Base-by-base conservation (phyloP, 108 stramenopile species). In the Cyclotella choctawhatcheeana region DNA sequence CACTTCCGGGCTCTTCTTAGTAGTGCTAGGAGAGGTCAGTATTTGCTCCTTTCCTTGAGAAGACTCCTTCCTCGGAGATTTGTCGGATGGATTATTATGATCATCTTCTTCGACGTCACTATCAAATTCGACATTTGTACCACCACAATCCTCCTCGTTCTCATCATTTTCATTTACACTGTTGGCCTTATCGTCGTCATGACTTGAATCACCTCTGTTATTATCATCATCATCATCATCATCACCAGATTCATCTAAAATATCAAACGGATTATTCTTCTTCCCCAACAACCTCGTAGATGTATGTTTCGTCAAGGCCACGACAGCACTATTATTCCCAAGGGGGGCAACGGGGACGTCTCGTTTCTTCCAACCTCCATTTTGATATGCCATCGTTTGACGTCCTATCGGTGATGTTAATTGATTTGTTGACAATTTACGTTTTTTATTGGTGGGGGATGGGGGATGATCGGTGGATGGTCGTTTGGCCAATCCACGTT, bases 251-350 rank as follows among this genome's bases (percentile, higher is more conserved):
- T 53, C 21, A 21, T 20, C 50, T 32, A 48, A 20, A 34, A 48
- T 14, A 27, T 37, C 51, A 53, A 67, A 67, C 22, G 51, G 51
- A 53, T 67, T 53, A 18, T 12, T 35, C 21, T 35, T 21, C 18
- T 16, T 31, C 13, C 10, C 8, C 17, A 67, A 22, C 35, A 67
- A n/a, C 27, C 65, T 16, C 16, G 65, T 44, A 12, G 32, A 24
- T 21, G 4, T 67, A 14, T 67, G 65, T 34, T 67, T 67, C 13
- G 40, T 33, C n/a, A 67, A 13, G 4, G 50, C n/a, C 51, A 67
- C 53, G 5, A 43, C 65, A n/a, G n/a, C n/a, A n/a, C n/a, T n/a
- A 35, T 34, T 34, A 21, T 53, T 53, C 6, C 51, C 65, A 16
- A 16, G 10, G 0, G 65, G 65, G 27, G 65, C 65, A 7, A 53